Percentiles rank a stretch among this genome's conserved stretches.
phyloP scores from a whole-genome alignment of 495 filamentous ascomycete genomes.

The Gamarada debralockiae region DNA sequence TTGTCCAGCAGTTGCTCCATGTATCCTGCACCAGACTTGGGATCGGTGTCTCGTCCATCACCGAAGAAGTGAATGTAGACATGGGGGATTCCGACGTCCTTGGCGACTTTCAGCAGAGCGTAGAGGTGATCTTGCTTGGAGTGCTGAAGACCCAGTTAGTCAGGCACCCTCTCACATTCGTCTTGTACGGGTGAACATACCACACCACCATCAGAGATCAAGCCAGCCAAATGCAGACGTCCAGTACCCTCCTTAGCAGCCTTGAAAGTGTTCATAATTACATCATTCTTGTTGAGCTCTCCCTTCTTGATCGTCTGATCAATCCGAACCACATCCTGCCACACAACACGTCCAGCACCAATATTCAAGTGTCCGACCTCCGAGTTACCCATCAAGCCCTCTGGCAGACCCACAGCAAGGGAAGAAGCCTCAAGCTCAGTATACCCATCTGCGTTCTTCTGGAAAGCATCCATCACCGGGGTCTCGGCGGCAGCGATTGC shows the following conservation, averaged over 20 bases:
- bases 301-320: slow-evolving; percentile 91
- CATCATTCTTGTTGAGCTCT: slow-evolving; percentile 72
- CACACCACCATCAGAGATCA: slow-evolving; percentile 93
- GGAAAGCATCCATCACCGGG: slow-evolving; percentile 84
- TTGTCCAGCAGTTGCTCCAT: slow-evolving; percentile 78
- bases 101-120: slow-evolving; percentile 80
- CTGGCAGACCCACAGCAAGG: slow-evolving; percentile 89
- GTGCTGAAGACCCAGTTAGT: slow-evolving; percentile 47
- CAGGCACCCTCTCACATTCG: not conserved
- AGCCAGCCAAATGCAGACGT: slow-evolving; percentile 83
- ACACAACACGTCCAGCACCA: slow-evolving; percentile 94
- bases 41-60: slow-evolving; percentile 95
- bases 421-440: slow-evolving; percentile 93
- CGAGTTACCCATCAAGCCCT: slow-evolving; percentile 97
- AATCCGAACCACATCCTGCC: slow-evolving; percentile 98
- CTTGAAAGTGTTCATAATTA: slow-evolving; percentile 71
- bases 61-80: slow-evolving; percentile 99
- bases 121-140: slow-evolving; percentile 91
- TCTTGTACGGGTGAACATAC: slow-evolving; percentile 35
- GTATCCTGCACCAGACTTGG: slow-evolving; percentile 82
- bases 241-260: slow-evolving; percentile 85
- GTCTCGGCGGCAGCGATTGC: slow-evolving; percentile 91
- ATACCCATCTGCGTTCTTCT: slow-evolving; percentile 70
- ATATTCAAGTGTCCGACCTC: slow-evolving; percentile 99
- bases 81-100: slow-evolving; percentile 78